Conservation (phyloP, 345 rosid species). For the Adansonia digitata region DNA sequence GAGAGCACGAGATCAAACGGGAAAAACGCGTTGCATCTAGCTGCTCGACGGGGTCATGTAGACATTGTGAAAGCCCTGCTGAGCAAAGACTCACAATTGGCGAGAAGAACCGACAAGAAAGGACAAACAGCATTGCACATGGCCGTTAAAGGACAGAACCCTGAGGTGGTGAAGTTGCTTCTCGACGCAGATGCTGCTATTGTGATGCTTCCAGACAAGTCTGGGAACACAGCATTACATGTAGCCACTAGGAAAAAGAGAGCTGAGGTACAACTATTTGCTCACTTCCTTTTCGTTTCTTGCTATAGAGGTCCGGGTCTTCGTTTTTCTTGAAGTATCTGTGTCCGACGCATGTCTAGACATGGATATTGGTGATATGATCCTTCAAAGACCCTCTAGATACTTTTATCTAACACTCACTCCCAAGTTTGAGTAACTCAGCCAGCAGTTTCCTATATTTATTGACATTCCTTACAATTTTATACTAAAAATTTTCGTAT, state of each 20-base stretch:
- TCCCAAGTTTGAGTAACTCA: background rate
- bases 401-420: background rate
- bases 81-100: constrained; percentile 73
- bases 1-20: constrained; percentile 77
- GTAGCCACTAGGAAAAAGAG: constrained; percentile 90
- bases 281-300: background rate
- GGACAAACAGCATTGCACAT: constrained; percentile 93
- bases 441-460: background rate
- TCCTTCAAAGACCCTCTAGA: background rate
- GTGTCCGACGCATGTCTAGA: background rate
- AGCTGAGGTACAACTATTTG: constrained; percentile 54
- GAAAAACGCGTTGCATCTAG: constrained; percentile 85
- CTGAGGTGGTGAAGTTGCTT: constrained; percentile 82
- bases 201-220: constrained; percentile 91
- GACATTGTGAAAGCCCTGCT: constrained; percentile 73
- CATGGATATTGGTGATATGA: background rate
- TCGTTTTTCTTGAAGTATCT: background rate
- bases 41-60: constrained; percentile 84
- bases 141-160: constrained; percentile 97
- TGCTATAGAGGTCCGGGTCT: background rate
- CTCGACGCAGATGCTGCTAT: constrained; percentile 91
- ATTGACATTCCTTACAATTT: background rate
- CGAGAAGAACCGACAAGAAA: constrained; percentile 85
- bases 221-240: constrained; percentile 84
- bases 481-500: background rate